A percentile compares a stretch with the other conserved stretches of the same genome.
phyloP scores from a whole-genome alignment of 768 basidiomycete genomes.

The Lactarius sp. region DNA sequence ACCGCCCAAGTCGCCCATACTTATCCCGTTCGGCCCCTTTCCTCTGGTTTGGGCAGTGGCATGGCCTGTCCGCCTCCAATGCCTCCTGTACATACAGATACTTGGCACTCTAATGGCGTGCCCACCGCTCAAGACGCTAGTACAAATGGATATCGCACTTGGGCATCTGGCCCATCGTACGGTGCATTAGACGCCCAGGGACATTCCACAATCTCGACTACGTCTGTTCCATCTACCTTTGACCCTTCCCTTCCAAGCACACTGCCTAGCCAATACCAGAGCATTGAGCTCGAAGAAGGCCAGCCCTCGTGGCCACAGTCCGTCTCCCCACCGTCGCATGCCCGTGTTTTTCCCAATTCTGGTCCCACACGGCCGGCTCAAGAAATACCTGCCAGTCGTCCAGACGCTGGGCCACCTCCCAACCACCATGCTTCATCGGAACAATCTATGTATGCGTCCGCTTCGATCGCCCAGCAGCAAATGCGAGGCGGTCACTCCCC shows the following conservation, averaged over 20 bases:
- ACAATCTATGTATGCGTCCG: constrained; percentile 27
- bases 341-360: constrained; percentile 17
- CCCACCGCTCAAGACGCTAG: constrained; percentile 15
- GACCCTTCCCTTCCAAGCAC: constrained; percentile 19
- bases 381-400: constrained; percentile 1
- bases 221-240: constrained; percentile 16
- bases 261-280: constrained; percentile 17
- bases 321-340: constrained; percentile 16
- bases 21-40: constrained; percentile 14
- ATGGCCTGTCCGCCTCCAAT: constrained; percentile 12
- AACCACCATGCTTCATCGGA: constrained; percentile 22
- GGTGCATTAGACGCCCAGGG: constrained; percentile 17
- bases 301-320: constrained; percentile 23
- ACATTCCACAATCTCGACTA: constrained; percentile 10
- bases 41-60: constrained; percentile 8
- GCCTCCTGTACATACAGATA: constrained; percentile 15
- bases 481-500: constrained; percentile 25
- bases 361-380: constrained; percentile 7
- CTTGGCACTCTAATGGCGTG: constrained; percentile 15
- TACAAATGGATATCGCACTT: constrained; percentile 22
- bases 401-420: neutral
- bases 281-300: constrained; percentile 20
- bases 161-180: constrained; percentile 17
- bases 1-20: constrained; percentile 13
- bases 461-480: constrained; percentile 26